Percentiles rank a stretch among this genome's conserved stretches.
Conservation (phyloP, 2,329 filamentous ascomycete genomes). For the Claviceps digitariae region DNA sequence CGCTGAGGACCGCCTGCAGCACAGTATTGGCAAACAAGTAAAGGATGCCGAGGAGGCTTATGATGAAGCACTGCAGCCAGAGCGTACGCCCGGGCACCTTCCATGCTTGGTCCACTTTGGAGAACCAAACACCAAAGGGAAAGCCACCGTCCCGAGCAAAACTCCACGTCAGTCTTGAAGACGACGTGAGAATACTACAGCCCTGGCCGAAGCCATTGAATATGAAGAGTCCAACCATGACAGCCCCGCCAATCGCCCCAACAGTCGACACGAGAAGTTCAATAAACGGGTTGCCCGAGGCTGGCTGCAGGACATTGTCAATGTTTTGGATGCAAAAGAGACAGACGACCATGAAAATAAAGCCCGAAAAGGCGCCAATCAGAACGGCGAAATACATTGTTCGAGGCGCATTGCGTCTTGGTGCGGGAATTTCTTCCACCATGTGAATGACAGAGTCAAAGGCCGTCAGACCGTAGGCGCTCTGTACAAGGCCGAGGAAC, state of each 20-base stretch:
- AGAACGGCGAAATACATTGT: slow-evolving; percentile 39
- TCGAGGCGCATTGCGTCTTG: slow-evolving; percentile 34
- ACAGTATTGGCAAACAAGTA: slow-evolving; percentile 41
- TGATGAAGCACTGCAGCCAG: slow-evolving; percentile 34
- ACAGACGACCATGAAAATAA: slow-evolving; percentile 38
- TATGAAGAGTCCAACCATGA: slow-evolving; percentile 37
- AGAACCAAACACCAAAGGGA: slow-evolving; percentile 32
- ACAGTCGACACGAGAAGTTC: slow-evolving; percentile 27
- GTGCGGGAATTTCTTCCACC: slow-evolving; percentile 41
- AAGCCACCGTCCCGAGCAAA: slow-evolving; percentile 39
- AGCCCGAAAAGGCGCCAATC: slow-evolving; percentile 33
- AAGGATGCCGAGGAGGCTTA: slow-evolving; percentile 34
- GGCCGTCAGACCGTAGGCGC: slow-evolving; percentile 40
- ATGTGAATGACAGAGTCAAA: slow-evolving; percentile 47
- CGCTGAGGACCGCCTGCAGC: slow-evolving; percentile 38
- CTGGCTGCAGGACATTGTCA: slow-evolving; percentile 24
- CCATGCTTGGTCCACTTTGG: slow-evolving; percentile 30
- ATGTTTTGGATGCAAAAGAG: slow-evolving; percentile 36
- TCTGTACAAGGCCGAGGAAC: slow-evolving; percentile 43
- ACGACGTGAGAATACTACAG: slow-evolving; percentile 35
- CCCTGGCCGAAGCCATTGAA: slow-evolving; percentile 42
- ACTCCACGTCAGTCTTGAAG: slow-evolving; percentile 39
- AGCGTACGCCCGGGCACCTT: slow-evolving; percentile 37
- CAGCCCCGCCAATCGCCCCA: slow-evolving; percentile 24
- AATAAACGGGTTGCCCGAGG: slow-evolving; percentile 33